Percentiles rank a stretch among this genome's conserved stretches.
Conservation (phyloP, 2,329 filamentous ascomycete genomes). For the Aspergillus sergii region DNA sequence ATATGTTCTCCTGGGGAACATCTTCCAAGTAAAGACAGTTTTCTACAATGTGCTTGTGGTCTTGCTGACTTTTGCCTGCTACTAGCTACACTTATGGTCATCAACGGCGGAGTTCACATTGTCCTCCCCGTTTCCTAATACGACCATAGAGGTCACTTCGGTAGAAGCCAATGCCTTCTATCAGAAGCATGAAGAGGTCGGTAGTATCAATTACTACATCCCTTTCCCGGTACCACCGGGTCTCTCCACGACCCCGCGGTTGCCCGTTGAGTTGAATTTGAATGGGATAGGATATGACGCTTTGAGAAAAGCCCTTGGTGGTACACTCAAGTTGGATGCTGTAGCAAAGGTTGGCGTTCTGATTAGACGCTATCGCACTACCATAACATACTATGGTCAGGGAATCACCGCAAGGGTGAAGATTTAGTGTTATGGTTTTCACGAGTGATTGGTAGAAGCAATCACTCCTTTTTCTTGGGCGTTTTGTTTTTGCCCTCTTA, state of each 20-base stretch:
- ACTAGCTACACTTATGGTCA: constrained; percentile 73
- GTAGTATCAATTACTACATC: constrained; percentile 72
- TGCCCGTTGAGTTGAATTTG: constrained; percentile 81
- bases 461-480: constrained; percentile 5
- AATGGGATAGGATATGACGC: constrained; percentile 81
- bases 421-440: constrained; percentile 21
- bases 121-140: constrained; percentile 73
- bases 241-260: constrained; percentile 67
- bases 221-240: constrained; percentile 80
- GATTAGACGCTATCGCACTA: constrained; percentile 74
- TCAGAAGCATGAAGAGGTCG: constrained; percentile 76
- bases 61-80: constrained; percentile 18
- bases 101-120: constrained; percentile 85
- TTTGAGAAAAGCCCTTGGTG: constrained; percentile 77
- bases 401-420: constrained; percentile 70
- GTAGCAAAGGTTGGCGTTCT: constrained; percentile 73
- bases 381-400: constrained; percentile 68
- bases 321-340: constrained; percentile 76
- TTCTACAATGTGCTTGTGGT: background rate
- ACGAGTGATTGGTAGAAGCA: constrained; percentile 7
- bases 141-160: constrained; percentile 74
- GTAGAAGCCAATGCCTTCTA: constrained; percentile 86
- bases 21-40: constrained; percentile 30
- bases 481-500: background rate
- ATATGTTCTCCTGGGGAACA: constrained; percentile 12